These are phyloP conservation scores for Serendipita sp. DNA, from an alignment of 768 basidiomycete genomes.

Conservation along the genomic window DNA sequence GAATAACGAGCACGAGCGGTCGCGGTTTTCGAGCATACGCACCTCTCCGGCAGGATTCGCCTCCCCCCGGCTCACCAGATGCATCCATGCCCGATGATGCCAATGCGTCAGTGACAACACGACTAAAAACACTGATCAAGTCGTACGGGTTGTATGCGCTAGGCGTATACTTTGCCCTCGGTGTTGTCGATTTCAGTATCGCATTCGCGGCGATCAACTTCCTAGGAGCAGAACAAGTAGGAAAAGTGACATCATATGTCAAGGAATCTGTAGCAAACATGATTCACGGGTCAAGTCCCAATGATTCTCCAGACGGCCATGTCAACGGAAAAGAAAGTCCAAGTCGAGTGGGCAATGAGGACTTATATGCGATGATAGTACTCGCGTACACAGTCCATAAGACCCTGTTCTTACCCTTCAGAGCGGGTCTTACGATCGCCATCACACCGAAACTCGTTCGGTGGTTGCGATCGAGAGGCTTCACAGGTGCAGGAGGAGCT, in stretches of 20 bases:
- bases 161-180: conserved; percentile 68
- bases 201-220: conserved; percentile 74
- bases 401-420: conserved; percentile 74
- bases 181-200: conserved; percentile 65
- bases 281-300: background rate
- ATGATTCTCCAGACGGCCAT: background rate
- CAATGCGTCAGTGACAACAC: conserved; percentile 34
- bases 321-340: conserved; percentile 2
- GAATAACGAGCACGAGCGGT: background rate
- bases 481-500: conserved; percentile 62
- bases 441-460: conserved; percentile 74
- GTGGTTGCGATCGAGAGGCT: conserved; percentile 69
- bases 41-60: background rate
- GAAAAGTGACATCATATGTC: conserved; percentile 33
- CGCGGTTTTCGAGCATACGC: background rate
- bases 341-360: conserved; percentile 32
- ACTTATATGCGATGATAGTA: conserved; percentile 81
- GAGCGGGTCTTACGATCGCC: conserved; percentile 77
- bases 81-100: background rate
- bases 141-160: conserved; percentile 94
- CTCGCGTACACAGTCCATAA: conserved; percentile 96
- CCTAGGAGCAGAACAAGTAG: conserved; percentile 82
- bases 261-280: conserved; percentile 33
- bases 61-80: conserved; percentile 3
- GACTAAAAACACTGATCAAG: conserved; percentile 69